Percentiles rank a stretch among this genome's conserved stretches.
Evolutionary conservation across 1,284 basidiomycete genomes (phyloP).

Genomic region (Trametes hirsuta): DNA sequence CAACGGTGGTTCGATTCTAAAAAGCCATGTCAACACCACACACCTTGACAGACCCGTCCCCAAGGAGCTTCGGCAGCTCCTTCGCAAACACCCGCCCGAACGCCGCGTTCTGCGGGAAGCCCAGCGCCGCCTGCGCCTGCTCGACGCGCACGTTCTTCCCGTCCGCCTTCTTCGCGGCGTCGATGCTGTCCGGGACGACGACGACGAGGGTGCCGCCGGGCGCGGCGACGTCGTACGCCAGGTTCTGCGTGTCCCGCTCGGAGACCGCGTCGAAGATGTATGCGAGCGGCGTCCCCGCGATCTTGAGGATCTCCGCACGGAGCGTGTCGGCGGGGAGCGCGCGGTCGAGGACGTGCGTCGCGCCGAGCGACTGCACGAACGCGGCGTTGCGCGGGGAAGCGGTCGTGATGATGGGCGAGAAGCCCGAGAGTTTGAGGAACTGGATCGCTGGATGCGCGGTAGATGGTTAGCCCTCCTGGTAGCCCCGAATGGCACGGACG

Average conservation of each 20-base stretch:
- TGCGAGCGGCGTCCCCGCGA: constrained; percentile 19
- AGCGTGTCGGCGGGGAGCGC: constrained; percentile 13
- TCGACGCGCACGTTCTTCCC: constrained; percentile 3
- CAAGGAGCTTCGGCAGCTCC: constrained; percentile 11
- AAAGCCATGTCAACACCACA: not conserved
- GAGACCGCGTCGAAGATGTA: constrained; percentile 35
- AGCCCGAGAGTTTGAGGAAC: constrained; percentile 50
- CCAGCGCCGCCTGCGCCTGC: not conserved
- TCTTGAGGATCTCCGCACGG: constrained; percentile 7
- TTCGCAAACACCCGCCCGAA: constrained; percentile 4
- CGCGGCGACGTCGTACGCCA: constrained; percentile 30
- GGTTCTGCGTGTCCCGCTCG: constrained; percentile 21
- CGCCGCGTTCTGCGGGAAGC: constrained; percentile 1
- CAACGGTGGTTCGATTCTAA: no score
- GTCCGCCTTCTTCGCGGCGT: not conserved
- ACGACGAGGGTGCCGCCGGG: constrained; percentile 28
- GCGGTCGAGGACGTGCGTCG: constrained; percentile 31
- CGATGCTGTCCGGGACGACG: constrained; percentile 12
- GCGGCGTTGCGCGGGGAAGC: constrained; percentile 48
- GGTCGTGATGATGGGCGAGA: constrained; percentile 51
- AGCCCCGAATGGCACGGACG: no score
- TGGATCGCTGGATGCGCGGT: constrained; percentile 38
- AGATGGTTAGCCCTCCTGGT: no score
- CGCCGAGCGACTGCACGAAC: constrained; percentile 38
- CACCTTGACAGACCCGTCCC: constrained; percentile 16